Evolutionary conservation across 805 yeast genomes (phyloP), one percentile per base, ranked within the genome.

Genomic region (Candida multigemmis): DNA sequence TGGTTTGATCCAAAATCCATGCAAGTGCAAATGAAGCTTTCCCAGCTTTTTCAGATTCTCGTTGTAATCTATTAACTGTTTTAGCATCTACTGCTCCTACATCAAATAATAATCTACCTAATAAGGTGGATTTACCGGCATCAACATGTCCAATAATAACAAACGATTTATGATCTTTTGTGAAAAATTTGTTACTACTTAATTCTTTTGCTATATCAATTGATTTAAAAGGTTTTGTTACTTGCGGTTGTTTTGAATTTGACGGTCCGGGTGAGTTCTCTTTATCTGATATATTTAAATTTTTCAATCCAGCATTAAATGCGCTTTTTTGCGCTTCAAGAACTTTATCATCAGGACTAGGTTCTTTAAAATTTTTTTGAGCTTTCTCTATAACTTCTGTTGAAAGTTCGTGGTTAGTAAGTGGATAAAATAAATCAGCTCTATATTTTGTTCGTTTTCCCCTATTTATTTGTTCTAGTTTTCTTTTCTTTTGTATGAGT

Each of bases 91-190:
- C 74, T 3, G 74, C 74, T 6, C 80, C 79, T 15, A 70, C 49
- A 40, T 81, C 89, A 33, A 71, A 74, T 21, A 82, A 48, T 20
- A 82, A 48, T 24, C 91, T 53, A 5, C 93, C 93, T 71, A 81
- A 71, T 26, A 82, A 59, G 1, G 93, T 82, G 3, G 86, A 77
- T 43, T 82, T 82, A 10, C 93, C 93, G 1, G 89, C 83, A 50
- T 82, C 93, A 5, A 82, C 89, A 48, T 82, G 93, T 7, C 93
- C 91, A 38, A 82, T 78, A 4, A 82, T 85, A 18, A 81, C 86
- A 41, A 79, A 79, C n/a, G 80, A 70, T 26, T 76, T 53, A 29
- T 61, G 68, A 2, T 82, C 80, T 38, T 74, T 75, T 19, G 37
- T 26, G 34, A 44, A 55, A 5, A 41, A 31, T 7, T 46, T 28